Percentiles rank a stretch among this genome's conserved stretches.
phyloP scores from a whole-genome alignment of 805 yeast genomes.

The Torulaspora indica region DNA sequence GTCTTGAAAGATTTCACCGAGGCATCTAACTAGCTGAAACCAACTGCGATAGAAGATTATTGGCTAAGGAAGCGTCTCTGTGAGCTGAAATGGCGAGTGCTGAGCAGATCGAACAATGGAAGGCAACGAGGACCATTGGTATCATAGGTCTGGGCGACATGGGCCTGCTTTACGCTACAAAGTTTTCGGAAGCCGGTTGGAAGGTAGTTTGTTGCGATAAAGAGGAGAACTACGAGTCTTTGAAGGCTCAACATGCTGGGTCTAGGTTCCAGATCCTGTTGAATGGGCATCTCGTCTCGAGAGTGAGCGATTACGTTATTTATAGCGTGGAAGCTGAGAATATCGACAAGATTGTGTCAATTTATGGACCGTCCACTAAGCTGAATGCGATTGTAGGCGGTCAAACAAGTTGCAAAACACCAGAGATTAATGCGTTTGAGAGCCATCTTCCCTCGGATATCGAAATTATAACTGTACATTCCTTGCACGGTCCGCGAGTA shows the following conservation, averaged over 20 bases:
- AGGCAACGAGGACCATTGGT: conserved; percentile 59
- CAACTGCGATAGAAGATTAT: not conserved
- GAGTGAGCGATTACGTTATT: conserved; percentile 75
- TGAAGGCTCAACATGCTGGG: conserved; percentile 40
- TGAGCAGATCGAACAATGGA: conserved; percentile 35
- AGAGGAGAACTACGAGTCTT: conserved; percentile 53
- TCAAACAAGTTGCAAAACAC: conserved; percentile 91
- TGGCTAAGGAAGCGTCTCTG: not conserved
- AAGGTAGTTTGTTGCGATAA: conserved; percentile 82
- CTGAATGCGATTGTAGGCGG: conserved; percentile 94
- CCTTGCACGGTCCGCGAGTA: conserved; percentile 91
- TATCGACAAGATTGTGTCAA: conserved; percentile 62
- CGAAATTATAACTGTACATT: conserved; percentile 81
- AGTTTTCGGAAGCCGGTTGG: conserved; percentile 83
- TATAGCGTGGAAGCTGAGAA: conserved; percentile 93
- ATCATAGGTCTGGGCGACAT: conserved; percentile 96
- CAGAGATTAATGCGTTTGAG: conserved; percentile 86
- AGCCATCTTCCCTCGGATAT: conserved; percentile 67
- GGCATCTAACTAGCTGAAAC: not conserved
- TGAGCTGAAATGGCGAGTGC: conserved; percentile 8
- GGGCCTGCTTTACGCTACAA: conserved; percentile 83
- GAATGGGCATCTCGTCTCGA: conserved; percentile 81
- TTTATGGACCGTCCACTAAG: conserved; percentile 85
- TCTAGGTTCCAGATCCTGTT: conserved; percentile 52
- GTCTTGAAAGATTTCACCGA: not conserved